Evolutionary conservation across 805 yeast genomes (phyloP).

Genomic region (Candida oleophila): DNA sequence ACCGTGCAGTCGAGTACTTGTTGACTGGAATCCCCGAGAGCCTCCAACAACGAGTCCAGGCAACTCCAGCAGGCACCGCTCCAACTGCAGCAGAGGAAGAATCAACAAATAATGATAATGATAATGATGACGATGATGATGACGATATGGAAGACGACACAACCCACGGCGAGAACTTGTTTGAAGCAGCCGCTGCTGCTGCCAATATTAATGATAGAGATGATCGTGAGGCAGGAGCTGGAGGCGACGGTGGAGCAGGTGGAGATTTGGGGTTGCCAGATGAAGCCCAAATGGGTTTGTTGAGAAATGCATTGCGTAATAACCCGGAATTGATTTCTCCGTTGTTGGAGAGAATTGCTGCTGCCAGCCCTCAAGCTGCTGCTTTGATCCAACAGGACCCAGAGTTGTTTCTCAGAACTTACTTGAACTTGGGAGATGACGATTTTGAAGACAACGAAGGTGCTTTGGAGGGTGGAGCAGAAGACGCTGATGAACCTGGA

Average conservation of each 20-base stretch:
- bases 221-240: slow-evolving; percentile 29
- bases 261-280: slow-evolving; percentile 28
- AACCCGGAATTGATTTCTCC: slow-evolving; percentile 89
- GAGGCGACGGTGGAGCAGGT: slow-evolving; percentile 28
- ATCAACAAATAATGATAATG: slow-evolving; percentile 18
- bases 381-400: slow-evolving; percentile 79
- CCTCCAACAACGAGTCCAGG: slow-evolving; percentile 33
- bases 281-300: slow-evolving; percentile 48
- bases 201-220: slow-evolving; percentile 20
- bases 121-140: slow-evolving; percentile 11
- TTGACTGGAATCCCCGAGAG: slow-evolving; percentile 85
- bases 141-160: slow-evolving; percentile 15
- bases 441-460: slow-evolving; percentile 45
- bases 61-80: slow-evolving; percentile 13
- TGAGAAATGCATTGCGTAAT: slow-evolving; percentile 76
- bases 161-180: slow-evolving; percentile 45
- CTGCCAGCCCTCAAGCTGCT: slow-evolving; percentile 81
- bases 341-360: slow-evolving; percentile 76
- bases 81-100: slow-evolving; percentile 12
- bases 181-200: slow-evolving; percentile 50
- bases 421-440: slow-evolving; percentile 58
- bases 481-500: slow-evolving; percentile 35
- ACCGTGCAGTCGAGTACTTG: slow-evolving; percentile 94
- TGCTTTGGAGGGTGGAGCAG: slow-evolving; percentile 25
- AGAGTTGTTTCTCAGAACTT: slow-evolving; percentile 78